These are phyloP conservation scores for Monosporascus cannonballus DNA, from an alignment of 2,329 filamentous ascomycete genomes.

Conservation along the genomic window DNA sequence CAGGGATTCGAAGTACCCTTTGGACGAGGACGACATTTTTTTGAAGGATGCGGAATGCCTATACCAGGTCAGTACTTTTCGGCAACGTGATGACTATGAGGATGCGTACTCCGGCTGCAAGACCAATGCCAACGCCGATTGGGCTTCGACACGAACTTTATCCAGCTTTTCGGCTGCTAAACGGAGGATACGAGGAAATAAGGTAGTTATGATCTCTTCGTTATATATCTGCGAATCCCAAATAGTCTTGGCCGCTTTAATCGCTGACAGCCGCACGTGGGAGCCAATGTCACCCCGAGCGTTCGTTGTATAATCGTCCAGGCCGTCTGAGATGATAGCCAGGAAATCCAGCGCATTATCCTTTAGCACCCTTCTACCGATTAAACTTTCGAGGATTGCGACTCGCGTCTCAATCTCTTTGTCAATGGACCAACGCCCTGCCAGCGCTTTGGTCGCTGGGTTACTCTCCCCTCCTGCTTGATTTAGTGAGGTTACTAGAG, in stretches of 20 bases:
- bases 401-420: constrained; percentile 45
- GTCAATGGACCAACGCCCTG: constrained; percentile 47
- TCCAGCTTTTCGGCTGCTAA: constrained; percentile 87
- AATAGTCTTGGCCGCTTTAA: constrained; percentile 67
- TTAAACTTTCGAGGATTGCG: constrained; percentile 49
- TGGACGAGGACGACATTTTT: constrained; percentile 49
- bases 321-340: constrained; percentile 44
- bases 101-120: constrained; percentile 39
- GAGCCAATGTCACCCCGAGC: constrained; percentile 87
- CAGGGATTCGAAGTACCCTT: constrained; percentile 50
- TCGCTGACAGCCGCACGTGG: constrained; percentile 72
- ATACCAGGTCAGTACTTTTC: constrained; percentile 13
- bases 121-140: constrained; percentile 42
- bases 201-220: constrained; percentile 23
- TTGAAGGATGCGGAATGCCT: constrained; percentile 32
- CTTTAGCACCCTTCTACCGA: constrained; percentile 38
- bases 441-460: constrained; percentile 37
- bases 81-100: neutral
- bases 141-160: constrained; percentile 67
- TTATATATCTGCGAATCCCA: constrained; percentile 28
- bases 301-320: constrained; percentile 89
- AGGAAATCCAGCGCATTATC: constrained; percentile 36
- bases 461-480: constrained; percentile 14
- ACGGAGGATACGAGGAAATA: constrained; percentile 52
- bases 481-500: constrained; percentile 25